A percentile compares a stretch with the other conserved stretches of the same genome.
These are phyloP conservation scores for Colletotrichum liaoningense DNA, from an alignment of 2,329 filamentous ascomycete species.

Conservation along the genomic window DNA sequence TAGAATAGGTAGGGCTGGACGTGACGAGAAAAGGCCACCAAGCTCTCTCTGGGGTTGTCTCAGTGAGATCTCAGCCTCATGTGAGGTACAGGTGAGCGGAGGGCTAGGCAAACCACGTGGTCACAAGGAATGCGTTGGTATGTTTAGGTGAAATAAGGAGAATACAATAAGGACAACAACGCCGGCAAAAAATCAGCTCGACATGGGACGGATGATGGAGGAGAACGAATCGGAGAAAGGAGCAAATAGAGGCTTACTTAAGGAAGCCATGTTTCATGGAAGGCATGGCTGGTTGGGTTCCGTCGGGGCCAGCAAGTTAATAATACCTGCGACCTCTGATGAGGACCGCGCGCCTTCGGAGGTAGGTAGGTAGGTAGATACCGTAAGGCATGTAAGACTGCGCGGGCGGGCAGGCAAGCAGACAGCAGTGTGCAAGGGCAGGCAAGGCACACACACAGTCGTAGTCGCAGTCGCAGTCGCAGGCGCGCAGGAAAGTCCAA, in stretches of 20 bases:
- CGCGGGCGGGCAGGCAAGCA: not conserved
- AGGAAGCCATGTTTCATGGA: slow-evolving; percentile 35
- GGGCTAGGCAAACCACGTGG: slow-evolving; percentile 12
- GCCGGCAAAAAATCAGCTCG: not conserved
- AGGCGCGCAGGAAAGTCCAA: not conserved
- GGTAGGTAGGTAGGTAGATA: not conserved
- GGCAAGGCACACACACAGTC: slow-evolving; percentile 14
- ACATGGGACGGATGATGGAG: slow-evolving; percentile 17
- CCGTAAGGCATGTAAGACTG: not conserved
- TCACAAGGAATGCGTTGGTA: slow-evolving; percentile 5
- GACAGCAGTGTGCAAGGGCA: slow-evolving; percentile 12
- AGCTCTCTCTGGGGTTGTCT: slow-evolving; percentile 21
- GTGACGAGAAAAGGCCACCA: slow-evolving; percentile 8
- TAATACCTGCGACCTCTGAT: slow-evolving; percentile 19
- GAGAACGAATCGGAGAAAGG: not conserved
- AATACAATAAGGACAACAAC: not conserved
- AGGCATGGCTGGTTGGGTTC: slow-evolving; percentile 20
- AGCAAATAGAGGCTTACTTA: slow-evolving; percentile 27
- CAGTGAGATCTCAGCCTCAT: slow-evolving; percentile 28
- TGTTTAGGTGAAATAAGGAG: not conserved
- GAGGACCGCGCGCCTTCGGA: slow-evolving; percentile 15
- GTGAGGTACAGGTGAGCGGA: not conserved
- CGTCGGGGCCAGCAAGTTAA: slow-evolving; percentile 21
- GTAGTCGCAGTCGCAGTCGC: not conserved
- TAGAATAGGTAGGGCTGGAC: slow-evolving; percentile 25